A percentile compares a stretch with the other conserved stretches of the same genome.
phyloP scores from a whole-genome alignment of 768 basidiomycete species.

The Phlebiopsis flavidoalba region DNA sequence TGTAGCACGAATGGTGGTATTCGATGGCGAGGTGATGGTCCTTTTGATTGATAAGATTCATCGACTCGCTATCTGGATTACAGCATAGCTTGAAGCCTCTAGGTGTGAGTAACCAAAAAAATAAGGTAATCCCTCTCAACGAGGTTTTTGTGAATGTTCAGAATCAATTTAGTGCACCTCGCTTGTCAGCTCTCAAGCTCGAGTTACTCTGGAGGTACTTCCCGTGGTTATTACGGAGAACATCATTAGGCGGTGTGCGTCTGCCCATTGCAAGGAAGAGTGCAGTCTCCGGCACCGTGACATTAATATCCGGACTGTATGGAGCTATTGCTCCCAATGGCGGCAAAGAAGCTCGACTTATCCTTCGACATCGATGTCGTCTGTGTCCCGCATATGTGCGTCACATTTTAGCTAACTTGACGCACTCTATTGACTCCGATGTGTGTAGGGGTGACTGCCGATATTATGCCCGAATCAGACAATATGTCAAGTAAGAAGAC shows the following conservation, averaged over 20 bases:
- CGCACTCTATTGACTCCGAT: neutral
- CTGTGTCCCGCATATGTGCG: slow-evolving; percentile 59
- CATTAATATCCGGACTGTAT: slow-evolving; percentile 55
- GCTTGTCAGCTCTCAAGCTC: slow-evolving; percentile 53
- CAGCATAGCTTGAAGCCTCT: slow-evolving; percentile 73
- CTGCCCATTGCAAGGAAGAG: no score
- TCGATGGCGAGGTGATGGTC: no score
- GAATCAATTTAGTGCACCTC: no score
- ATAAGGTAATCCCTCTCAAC: neutral
- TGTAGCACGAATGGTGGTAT: no score
- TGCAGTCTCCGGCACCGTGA: no score
- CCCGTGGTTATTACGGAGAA: slow-evolving; percentile 65
- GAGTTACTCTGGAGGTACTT: slow-evolving; percentile 66
- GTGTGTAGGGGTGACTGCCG: slow-evolving; percentile 57
- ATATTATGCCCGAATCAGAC: slow-evolving; percentile 70
- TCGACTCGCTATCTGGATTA: slow-evolving; percentile 77
- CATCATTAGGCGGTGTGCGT: slow-evolving; percentile 55
- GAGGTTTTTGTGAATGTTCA: no score
- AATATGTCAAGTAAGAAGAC: slow-evolving; percentile 46
- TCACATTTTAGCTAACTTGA: neutral
- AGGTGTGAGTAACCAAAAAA: slow-evolving; percentile 27
- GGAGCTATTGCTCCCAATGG: slow-evolving; percentile 72
- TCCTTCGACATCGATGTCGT: slow-evolving; percentile 65
- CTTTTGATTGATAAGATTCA: no score
- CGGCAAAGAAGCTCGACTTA: slow-evolving; percentile 67